Percentiles rank a stretch among this genome's conserved stretches.
phyloP scores from a whole-genome alignment of 1,284 basidiomycete species.

The Mycosarcoma mackinlayi region DNA sequence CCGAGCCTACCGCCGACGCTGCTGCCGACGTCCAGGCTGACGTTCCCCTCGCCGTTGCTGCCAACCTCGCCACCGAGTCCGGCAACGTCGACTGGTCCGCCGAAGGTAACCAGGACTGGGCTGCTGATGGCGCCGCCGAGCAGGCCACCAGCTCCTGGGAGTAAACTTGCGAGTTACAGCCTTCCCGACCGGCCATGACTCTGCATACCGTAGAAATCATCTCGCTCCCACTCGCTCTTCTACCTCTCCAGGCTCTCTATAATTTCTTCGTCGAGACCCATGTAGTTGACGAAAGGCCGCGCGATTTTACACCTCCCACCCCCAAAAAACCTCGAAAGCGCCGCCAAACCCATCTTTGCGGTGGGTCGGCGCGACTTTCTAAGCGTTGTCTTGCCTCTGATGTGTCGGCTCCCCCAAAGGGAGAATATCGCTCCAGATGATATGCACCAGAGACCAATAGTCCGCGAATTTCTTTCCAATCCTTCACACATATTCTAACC shows the following conservation, averaged over 20 bases:
- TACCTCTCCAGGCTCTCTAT: no score
- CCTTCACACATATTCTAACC: no score
- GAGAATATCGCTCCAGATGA: conserved; percentile 43
- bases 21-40: conserved; percentile 79
- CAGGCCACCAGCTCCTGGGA: conserved; percentile 51
- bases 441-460: conserved; percentile 60
- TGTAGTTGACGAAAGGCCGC: background rate
- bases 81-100: conserved; percentile 82
- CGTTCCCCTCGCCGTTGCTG: conserved; percentile 49
- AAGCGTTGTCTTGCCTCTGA: conserved; percentile 61
- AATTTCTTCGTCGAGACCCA: no score
- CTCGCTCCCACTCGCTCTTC: background rate
- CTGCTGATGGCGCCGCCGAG: conserved; percentile 62
- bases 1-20: conserved; percentile 47
- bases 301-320: conserved; percentile 1
- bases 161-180: conserved; percentile 12
- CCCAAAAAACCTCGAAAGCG: conserved; percentile 49
- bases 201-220: background rate
- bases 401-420: conserved; percentile 53
- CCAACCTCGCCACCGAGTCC: conserved; percentile 57
- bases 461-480: conserved; percentile 56
- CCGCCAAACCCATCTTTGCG: background rate
- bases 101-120: conserved; percentile 70
- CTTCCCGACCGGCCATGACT: conserved; percentile 2
- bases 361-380: conserved; percentile 18